phyloP scores from a whole-genome alignment of 345 rosid genomes.

The Citrus sinensis region DVS_A1.0 CM039164.1:7718501-7719000 shows the following conservation, averaged over 20 bases:
- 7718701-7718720: not conserved
- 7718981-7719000: too few relatives aligned
- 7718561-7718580: not conserved
- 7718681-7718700: not conserved
- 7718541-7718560: not conserved
- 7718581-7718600: not conserved
- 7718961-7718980: too few relatives aligned
- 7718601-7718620: not conserved
- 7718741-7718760: not conserved
- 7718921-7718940: too few relatives aligned
- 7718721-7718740: not conserved
- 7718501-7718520: not conserved
- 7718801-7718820: too few relatives aligned
- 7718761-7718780: not conserved
- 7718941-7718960: too few relatives aligned
- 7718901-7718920: too few relatives aligned
- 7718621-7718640: not conserved
- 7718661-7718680: not conserved
- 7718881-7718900: too few relatives aligned
- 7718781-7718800: not conserved
- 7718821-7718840: too few relatives aligned
- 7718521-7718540: not conserved
- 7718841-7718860: too few relatives aligned
- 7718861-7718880: too few relatives aligned
- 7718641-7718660: not conserved